Percentiles rank a stretch among this genome's conserved stretches.
Evolutionary conservation across 2,329 filamentous ascomycete genomes (phyloP).

Genomic region (Sodiomyces alkalinus): DNA sequence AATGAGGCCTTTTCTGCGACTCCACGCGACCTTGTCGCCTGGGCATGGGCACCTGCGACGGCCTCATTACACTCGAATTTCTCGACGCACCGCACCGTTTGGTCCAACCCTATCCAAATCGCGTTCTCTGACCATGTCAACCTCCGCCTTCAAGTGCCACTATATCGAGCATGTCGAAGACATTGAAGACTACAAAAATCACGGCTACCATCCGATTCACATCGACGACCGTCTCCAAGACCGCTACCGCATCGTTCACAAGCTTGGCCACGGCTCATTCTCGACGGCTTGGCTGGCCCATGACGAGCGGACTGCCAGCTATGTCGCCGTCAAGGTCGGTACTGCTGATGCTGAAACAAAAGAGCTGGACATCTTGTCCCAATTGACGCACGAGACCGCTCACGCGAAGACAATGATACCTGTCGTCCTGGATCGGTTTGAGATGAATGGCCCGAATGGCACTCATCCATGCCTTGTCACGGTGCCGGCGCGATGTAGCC

Average conservation of each 20-base stretch:
- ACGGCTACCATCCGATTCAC: conserved; percentile 18
- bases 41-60: not conserved
- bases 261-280: conserved; percentile 8
- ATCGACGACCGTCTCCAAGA: conserved; percentile 17
- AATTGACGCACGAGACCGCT: conserved; percentile 1
- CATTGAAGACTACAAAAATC: conserved; percentile 1
- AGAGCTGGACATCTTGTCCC: conserved; percentile 9
- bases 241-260: conserved; percentile 7
- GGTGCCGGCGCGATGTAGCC: conserved; percentile 7
- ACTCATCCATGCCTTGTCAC: conserved; percentile 8
- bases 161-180: not conserved
- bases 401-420: conserved; percentile 2
- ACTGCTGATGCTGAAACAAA: conserved; percentile 8
- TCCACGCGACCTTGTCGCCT: not conserved
- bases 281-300: conserved; percentile 15
- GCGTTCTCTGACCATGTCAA: not conserved
- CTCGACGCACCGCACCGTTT: not conserved
- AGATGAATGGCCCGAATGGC: conserved; percentile 7
- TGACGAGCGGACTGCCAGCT: conserved; percentile 7
- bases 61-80: not conserved
- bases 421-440: conserved; percentile 7
- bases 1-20: conserved; percentile 1
- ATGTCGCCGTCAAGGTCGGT: conserved; percentile 13
- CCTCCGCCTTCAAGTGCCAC: not conserved
- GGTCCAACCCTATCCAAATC: not conserved